Evolutionary conservation across 306 rosid species (phyloP).

Genomic region (Begonia peltatifolia): DNA sequence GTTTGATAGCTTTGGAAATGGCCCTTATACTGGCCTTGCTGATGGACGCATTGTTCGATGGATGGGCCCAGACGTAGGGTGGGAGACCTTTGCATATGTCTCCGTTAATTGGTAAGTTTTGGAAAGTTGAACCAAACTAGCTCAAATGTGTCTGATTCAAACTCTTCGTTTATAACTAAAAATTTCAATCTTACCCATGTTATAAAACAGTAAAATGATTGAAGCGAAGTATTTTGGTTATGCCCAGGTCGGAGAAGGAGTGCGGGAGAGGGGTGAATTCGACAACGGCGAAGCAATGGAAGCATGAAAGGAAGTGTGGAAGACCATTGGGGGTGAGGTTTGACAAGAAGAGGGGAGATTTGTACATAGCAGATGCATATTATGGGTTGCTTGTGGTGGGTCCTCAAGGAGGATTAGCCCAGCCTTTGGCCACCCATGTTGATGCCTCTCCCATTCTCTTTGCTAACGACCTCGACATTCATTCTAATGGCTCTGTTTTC

Average conservation of each 20-base stretch:
- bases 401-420: slow-evolving; percentile 67
- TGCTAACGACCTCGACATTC: slow-evolving; percentile 85
- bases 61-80: slow-evolving; percentile 74
- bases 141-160: too few species aligned
- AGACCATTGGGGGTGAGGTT: slow-evolving; percentile 83
- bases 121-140: too few species aligned
- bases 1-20: slow-evolving; percentile 58
- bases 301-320: slow-evolving; percentile 66
- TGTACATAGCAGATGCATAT: slow-evolving; percentile 81
- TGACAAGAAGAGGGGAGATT: slow-evolving; percentile 46
- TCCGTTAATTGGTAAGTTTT: slow-evolving; percentile 52
- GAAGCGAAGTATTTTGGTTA: too few species aligned
- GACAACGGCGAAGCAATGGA: slow-evolving; percentile 84
- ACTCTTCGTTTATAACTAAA: too few species aligned
- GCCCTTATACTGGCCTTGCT: slow-evolving; percentile 81
- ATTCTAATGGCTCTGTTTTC: slow-evolving; percentile 74
- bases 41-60: slow-evolving; percentile 90
- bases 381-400: slow-evolving; percentile 78
- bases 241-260: slow-evolving; percentile 53
- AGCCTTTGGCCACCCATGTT: slow-evolving; percentile 51
- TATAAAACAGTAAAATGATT: too few species aligned
- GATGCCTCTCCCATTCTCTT: slow-evolving; percentile 67
- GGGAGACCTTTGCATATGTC: slow-evolving; percentile 88
- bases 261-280: slow-evolving; percentile 65
- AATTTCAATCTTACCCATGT: too few species aligned